Evolutionary conservation across 2,329 filamentous ascomycete genomes (phyloP).

Genomic region (Helotiales sp.): DNA sequence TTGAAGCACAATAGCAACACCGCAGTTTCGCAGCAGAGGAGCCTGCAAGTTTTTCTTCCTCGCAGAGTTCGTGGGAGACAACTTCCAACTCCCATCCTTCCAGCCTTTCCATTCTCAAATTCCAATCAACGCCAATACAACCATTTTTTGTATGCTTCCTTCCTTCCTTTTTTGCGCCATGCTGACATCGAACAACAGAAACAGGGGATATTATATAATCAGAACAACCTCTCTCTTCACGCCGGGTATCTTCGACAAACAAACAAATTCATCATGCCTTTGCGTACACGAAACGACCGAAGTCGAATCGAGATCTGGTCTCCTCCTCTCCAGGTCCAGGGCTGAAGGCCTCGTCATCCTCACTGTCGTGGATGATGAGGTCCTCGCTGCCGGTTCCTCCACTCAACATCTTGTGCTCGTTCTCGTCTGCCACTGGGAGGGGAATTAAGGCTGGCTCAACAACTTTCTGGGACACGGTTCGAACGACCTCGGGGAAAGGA

Average conservation of each 20-base stretch:
- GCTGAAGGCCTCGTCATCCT: constrained; percentile 45
- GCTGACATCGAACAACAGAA: not conserved
- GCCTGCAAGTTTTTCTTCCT: not conserved
- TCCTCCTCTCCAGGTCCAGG: constrained; percentile 38
- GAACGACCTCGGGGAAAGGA: constrained; percentile 38
- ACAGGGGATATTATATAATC: constrained; percentile 5
- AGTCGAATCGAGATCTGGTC: constrained; percentile 18
- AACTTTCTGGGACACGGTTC: not conserved
- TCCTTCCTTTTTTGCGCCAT: constrained; percentile 5
- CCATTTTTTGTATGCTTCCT: constrained; percentile 2
- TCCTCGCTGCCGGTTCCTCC: constrained; percentile 55
- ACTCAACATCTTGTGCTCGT: constrained; percentile 32
- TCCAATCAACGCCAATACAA: not conserved
- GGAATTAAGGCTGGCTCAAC: constrained; percentile 46
- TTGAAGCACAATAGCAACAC: not conserved
- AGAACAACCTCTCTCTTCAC: not conserved
- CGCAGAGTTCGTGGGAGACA: not conserved
- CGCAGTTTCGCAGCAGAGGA: not conserved
- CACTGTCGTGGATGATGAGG: constrained; percentile 55
- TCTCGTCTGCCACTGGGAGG: constrained; percentile 39
- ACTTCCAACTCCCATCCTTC: not conserved
- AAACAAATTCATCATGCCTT: not conserved
- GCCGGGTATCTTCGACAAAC: not conserved
- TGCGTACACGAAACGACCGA: constrained; percentile 29
- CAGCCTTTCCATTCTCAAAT: not conserved